A percentile compares a stretch with the other conserved stretches of the same genome.
Evolutionary conservation across 352 stramenopile genomes (phyloP).

Genomic region (Pythium monospermum): DNA sequence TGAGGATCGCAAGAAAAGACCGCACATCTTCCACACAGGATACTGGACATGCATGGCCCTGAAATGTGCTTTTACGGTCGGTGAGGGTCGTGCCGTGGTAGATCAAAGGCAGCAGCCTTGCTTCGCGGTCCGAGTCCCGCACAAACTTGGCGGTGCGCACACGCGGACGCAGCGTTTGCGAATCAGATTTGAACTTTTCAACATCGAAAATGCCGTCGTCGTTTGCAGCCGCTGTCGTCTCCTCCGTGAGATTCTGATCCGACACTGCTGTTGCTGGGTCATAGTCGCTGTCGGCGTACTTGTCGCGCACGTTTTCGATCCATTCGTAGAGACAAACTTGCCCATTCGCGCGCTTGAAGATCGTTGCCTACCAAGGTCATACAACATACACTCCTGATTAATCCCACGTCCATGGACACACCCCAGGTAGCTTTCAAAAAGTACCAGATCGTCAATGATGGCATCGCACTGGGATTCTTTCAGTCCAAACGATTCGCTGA

Average conservation of each 20-base stretch:
- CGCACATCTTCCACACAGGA: conserved; percentile 68
- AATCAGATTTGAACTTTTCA: conserved; percentile 43
- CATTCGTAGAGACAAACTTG: conserved; percentile 86
- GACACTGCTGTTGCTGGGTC: conserved; percentile 12
- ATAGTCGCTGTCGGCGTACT: conserved; percentile 46
- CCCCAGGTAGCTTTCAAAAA: not conserved
- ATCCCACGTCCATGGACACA: not conserved
- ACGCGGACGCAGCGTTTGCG: conserved; percentile 55
- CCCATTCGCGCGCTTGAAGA: conserved; percentile 65
- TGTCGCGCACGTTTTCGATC: conserved; percentile 78
- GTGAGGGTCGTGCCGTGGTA: conserved; percentile 62
- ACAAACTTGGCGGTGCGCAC: conserved; percentile 56
- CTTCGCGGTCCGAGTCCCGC: conserved; percentile 52
- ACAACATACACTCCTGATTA: conserved; percentile 8
- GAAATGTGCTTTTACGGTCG: conserved; percentile 85
- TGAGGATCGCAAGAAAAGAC: conserved; percentile 69
- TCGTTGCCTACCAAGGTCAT: conserved; percentile 24
- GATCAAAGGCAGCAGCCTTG: conserved; percentile 47
- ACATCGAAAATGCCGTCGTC: conserved; percentile 11
- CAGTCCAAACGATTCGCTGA: conserved; percentile 80
- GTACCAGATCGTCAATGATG: conserved; percentile 61
- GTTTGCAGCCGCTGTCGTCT: too few species aligned
- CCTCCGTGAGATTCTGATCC: not conserved
- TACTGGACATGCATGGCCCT: conserved; percentile 58
- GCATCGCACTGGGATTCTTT: conserved; percentile 59